phyloP scores from a whole-genome alignment of 306 rosid species.

The Rosa lucieae region DNA sequence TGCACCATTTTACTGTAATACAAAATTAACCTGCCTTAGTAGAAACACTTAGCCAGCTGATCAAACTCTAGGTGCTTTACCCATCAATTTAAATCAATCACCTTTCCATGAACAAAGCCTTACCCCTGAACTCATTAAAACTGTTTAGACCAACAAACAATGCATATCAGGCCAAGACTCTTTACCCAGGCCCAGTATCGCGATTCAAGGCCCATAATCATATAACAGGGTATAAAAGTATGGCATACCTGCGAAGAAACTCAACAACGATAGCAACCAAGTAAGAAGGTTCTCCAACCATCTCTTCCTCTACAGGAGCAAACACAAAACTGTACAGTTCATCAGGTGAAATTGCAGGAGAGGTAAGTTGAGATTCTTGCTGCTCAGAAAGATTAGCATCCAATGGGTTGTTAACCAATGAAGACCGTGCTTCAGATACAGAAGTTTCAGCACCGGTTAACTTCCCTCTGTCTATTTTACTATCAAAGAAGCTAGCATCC shows the following conservation, averaged over 20 bases:
- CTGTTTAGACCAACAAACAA: neutral
- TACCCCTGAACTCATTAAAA: neutral
- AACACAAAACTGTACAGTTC: slow-evolving; percentile 87
- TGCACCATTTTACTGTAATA: neutral
- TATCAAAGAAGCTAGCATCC: slow-evolving; percentile 39
- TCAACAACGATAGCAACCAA: slow-evolving; percentile 78
- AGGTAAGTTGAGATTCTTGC: slow-evolving; percentile 72
- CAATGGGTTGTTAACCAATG: slow-evolving; percentile 36
- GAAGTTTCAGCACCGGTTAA: slow-evolving; percentile 41
- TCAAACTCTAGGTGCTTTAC: neutral
- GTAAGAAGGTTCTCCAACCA: slow-evolving; percentile 88
- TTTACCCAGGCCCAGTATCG: neutral
- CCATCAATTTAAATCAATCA: neutral
- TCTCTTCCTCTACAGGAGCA: slow-evolving; percentile 86
- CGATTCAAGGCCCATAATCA: slow-evolving; percentile 21
- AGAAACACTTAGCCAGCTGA: neutral
- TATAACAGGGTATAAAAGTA: slow-evolving; percentile 15
- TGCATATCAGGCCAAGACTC: slow-evolving; percentile 1
- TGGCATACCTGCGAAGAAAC: slow-evolving; percentile 77
- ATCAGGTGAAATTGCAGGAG: slow-evolving; percentile 91
- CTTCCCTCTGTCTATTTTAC: slow-evolving; percentile 40
- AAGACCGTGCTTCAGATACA: slow-evolving; percentile 34
- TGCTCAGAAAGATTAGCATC: slow-evolving; percentile 44
- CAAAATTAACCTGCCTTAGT: neutral
- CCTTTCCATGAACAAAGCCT: neutral